phyloP scores from a whole-genome alignment of 768 basidiomycete genomes.

The Mycena olivaceomarginata region DNA sequence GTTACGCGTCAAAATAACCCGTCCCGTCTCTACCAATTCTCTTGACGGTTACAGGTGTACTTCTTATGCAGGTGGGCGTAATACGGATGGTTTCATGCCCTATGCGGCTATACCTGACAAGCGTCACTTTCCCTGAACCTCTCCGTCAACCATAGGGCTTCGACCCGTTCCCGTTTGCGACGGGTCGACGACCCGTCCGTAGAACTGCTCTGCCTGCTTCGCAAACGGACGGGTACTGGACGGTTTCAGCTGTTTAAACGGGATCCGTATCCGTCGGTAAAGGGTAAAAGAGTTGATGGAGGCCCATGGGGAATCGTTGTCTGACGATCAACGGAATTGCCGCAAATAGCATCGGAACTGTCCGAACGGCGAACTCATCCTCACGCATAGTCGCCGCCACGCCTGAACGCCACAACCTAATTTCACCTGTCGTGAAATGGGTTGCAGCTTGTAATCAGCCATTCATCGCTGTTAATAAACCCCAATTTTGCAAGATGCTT shows the following conservation, averaged over 20 bases:
- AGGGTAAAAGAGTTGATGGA: background rate
- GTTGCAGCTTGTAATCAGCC: too few species aligned
- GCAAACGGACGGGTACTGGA: too few species aligned
- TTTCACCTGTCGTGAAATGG: too few species aligned
- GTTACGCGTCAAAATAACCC: background rate
- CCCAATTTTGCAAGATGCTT: constrained; percentile 9
- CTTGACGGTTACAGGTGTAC: background rate
- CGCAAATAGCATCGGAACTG: background rate
- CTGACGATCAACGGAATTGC: background rate
- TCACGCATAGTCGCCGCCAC: too few species aligned
- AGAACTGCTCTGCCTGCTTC: too few species aligned
- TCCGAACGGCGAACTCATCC: too few species aligned
- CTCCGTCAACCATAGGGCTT: background rate
- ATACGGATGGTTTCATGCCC: constrained; percentile 4
- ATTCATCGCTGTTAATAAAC: too few species aligned
- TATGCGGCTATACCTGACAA: background rate
- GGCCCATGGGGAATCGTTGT: background rate
- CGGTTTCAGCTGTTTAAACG: too few species aligned
- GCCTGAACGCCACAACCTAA: too few species aligned
- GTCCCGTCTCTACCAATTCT: background rate
- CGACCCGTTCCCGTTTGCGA: background rate
- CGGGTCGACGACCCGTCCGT: too few species aligned
- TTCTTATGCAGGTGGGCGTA: constrained; percentile 1
- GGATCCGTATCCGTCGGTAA: background rate
- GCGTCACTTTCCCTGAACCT: constrained; percentile 5